Conservation (phyloP, 1,284 basidiomycete genomes). For the Phaffia rhodozyma region DNA sequence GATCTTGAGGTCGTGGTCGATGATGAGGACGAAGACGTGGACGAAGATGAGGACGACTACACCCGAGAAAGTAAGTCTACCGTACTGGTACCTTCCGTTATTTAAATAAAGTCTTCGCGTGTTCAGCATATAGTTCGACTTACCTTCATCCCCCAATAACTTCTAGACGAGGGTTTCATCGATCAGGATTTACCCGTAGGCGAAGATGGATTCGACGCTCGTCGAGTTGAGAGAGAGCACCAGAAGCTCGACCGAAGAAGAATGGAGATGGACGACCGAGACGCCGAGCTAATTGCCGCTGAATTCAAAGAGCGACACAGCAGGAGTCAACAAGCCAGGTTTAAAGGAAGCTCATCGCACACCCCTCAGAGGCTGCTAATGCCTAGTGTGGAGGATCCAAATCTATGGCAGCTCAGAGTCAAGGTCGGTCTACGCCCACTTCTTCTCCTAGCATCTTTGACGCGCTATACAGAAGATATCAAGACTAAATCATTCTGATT, state of each 20-base stretch:
- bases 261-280: slow-evolving; percentile 66
- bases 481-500: slow-evolving; percentile 8
- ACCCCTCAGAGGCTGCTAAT: slow-evolving; percentile 91
- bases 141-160: not conserved
- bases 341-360: slow-evolving; percentile 82
- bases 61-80: slow-evolving; percentile 10
- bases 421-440: slow-evolving; percentile 49
- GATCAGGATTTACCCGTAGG: slow-evolving; percentile 48
- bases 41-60: slow-evolving; percentile 73
- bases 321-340: slow-evolving; percentile 52
- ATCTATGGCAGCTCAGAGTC: slow-evolving; percentile 88
- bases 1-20: slow-evolving; percentile 92
- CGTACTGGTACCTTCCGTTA: not conserved
- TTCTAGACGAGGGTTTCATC: slow-evolving; percentile 55
- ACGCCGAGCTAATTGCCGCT: slow-evolving; percentile 75
- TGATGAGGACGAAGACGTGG: slow-evolving; percentile 89
- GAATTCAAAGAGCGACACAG: slow-evolving; percentile 72
- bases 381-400: slow-evolving; percentile 93
- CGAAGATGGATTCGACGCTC: slow-evolving; percentile 52
- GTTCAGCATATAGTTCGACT: slow-evolving; percentile 11
- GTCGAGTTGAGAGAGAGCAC: slow-evolving; percentile 51
- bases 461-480: not conserved
- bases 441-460: not conserved
- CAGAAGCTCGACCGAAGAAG: slow-evolving; percentile 64
- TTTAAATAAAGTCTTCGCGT: slow-evolving; percentile 8